These are phyloP conservation scores for Dothideomycetes sp. DNA, from an alignment of 2,329 filamentous ascomycete genomes.

Conservation along the genomic window DNA sequence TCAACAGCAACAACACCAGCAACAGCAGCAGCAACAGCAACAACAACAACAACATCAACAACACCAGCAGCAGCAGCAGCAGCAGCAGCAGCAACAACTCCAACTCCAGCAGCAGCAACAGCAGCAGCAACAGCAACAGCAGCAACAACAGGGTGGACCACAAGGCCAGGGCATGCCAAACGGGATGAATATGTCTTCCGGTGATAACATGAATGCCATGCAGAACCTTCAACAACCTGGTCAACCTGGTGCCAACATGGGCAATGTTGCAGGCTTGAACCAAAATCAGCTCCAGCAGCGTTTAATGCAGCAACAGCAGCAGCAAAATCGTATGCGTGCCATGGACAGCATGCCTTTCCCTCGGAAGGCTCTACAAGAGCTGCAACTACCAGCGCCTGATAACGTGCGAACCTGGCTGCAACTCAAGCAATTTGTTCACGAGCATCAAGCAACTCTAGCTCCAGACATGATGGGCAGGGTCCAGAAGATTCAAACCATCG, in stretches of 20 bases:
- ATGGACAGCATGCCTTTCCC: slow-evolving; percentile 15
- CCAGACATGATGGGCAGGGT: slow-evolving; percentile 30
- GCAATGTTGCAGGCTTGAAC: background rate
- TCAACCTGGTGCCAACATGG: slow-evolving; percentile 8
- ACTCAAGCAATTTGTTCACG: slow-evolving; percentile 41
- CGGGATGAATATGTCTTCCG: slow-evolving; percentile 7
- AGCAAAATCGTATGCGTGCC: slow-evolving; percentile 10
- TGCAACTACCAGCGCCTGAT: slow-evolving; percentile 28
- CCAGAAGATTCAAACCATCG: background rate
- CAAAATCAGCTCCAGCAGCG: slow-evolving; percentile 7
- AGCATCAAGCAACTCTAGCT: slow-evolving; percentile 33
- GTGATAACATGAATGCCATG: slow-evolving; percentile 8
- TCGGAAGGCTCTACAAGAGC: slow-evolving; percentile 9
- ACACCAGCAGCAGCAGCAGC: slow-evolving; percentile 14
- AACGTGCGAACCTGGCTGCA: slow-evolving; percentile 45
- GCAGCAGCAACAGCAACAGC: no score
- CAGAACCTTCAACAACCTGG: slow-evolving; percentile 8
- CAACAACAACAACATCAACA: no score
- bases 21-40: slow-evolving; percentile 22
- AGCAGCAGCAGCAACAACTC: no score
- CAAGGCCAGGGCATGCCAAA: slow-evolving; percentile 10
- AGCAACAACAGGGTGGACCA: no score
- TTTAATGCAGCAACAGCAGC: slow-evolving; percentile 11
- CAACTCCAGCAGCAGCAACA: no score
- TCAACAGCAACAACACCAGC: slow-evolving; percentile 19